Base-by-base conservation (phyloP, 2,329 filamentous ascomycete species). In the Fusarium sp. region DNA sequence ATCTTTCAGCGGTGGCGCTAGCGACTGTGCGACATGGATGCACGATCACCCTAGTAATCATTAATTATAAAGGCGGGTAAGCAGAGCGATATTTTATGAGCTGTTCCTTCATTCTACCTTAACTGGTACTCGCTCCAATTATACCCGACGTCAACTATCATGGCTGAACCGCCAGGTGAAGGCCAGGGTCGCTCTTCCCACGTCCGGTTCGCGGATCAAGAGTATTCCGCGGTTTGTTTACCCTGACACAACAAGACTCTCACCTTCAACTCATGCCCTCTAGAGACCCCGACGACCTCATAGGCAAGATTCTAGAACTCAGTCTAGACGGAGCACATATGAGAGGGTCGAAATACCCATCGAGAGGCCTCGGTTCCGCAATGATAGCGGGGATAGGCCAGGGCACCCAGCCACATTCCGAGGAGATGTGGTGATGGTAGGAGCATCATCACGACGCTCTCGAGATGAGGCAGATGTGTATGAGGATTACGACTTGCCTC, bases 161-260 rank as follows among this genome's bases (percentile, higher is more conserved):
- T 74, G 71, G 22, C 67, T 45, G 67, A 70, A 14, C 29, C 50
- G 2, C 62, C 56, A 40, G 60, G 62, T 9, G 69, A 67, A 22
- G 73, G 64, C 10, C 69, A 63, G 22, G 69, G 56, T 11, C 71
- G 64, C 50, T 34, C 63, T 29, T 54, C 62, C 13, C 71, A 73
- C 31, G 74, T 76, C 27, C 74, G 72, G 38, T 76, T 75, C 35
- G 63, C 70, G 35, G 74, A 72, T 29, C 70, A 77, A 60, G 74
- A 76, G 22, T 62, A 69, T 58, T 69, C 70, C 20, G 63, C 45
- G 68, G 74, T 77, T 60, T 69, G 74, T 70, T 67, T 69, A 58
- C 52, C 29, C 20, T 16, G 6, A 20, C 27, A 7, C 34, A 31
- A 35, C 31, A 34, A 42, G 16, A 22, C 9, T 27, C 29, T n/a